Evolutionary conservation across 257 asterid species (phyloP).

Genomic region (Gynochthodes officinalis): DNA sequence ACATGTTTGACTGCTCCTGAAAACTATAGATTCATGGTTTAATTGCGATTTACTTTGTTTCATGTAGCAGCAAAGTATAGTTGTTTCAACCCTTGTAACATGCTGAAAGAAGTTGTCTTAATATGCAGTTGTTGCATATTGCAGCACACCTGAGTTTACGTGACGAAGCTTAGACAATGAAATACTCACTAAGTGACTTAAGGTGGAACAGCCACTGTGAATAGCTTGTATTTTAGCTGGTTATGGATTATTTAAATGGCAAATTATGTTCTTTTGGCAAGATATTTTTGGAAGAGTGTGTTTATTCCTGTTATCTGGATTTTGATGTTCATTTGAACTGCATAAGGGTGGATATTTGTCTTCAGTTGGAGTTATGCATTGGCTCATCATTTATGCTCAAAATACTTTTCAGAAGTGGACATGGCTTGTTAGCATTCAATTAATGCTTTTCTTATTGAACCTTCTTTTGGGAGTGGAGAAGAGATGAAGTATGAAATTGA

Average conservation of each 20-base stretch:
- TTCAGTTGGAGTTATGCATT: not conserved
- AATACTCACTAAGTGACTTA: not conserved
- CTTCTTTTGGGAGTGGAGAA: not conserved
- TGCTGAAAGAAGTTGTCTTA: not conserved
- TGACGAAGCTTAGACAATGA: not conserved
- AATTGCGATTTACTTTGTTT: not conserved
- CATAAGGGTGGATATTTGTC: no score
- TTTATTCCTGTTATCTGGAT: not conserved
- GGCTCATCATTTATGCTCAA: not conserved
- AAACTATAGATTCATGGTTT: not conserved
- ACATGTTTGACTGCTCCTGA: not conserved
- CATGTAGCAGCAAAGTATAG: not conserved
- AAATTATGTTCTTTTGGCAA: no score
- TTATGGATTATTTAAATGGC: not conserved
- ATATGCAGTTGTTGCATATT: not conserved
- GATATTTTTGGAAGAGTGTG: not conserved
- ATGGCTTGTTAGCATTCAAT: not conserved
- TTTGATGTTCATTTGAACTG: constrained; percentile 1
- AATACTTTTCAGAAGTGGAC: not conserved
- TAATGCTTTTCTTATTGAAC: not conserved
- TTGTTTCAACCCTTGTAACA: not conserved
- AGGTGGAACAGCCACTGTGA: not conserved
- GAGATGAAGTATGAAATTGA: not conserved
- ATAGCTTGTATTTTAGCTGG: constrained; percentile 1
- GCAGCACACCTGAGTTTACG: not conserved